Conservation (phyloP, 208 protist genomes). For the Herpetomonas tarakana region DNA sequence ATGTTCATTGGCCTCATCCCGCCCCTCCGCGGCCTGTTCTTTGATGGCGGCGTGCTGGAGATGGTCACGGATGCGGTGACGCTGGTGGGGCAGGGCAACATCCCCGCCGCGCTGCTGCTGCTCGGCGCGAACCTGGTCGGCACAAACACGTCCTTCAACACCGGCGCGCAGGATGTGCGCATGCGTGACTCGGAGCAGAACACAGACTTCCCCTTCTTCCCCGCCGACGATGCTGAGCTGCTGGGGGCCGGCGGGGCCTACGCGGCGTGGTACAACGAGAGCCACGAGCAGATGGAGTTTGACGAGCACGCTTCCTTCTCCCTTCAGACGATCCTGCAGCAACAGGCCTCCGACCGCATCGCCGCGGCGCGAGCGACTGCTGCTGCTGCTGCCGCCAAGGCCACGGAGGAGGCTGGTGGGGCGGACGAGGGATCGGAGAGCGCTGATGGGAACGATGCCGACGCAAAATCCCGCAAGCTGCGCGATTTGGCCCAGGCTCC, state of each 20-base stretch:
- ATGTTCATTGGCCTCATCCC: slow-evolving; percentile 65
- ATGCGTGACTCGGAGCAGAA: slow-evolving; percentile 70
- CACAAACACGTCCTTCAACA: slow-evolving; percentile 10
- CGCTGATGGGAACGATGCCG: neutral
- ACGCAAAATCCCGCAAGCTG: neutral
- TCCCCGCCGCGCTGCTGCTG: slow-evolving; percentile 75
- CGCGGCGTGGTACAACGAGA: slow-evolving; percentile 27
- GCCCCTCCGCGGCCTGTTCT: slow-evolving; percentile 50
- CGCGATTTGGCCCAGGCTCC: neutral
- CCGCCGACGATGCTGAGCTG: slow-evolving; percentile 16
- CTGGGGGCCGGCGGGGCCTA: slow-evolving; percentile 24
- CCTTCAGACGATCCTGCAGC: slow-evolving; percentile 14
- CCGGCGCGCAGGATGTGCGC: slow-evolving; percentile 8
- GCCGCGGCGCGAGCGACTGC: slow-evolving; percentile 7
- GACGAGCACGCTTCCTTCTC: slow-evolving; percentile 42
- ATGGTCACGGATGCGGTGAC: slow-evolving; percentile 57
- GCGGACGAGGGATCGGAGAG: neutral
- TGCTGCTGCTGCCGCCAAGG: slow-evolving; percentile 4
- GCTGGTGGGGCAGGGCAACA: slow-evolving; percentile 53
- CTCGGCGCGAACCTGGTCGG: slow-evolving; percentile 64
- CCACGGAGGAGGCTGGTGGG: neutral
- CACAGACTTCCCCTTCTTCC: slow-evolving; percentile 43
- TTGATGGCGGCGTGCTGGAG: slow-evolving; percentile 47
- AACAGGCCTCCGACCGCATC: neutral
- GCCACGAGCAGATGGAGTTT: slow-evolving; percentile 31